Conservation (phyloP, 2,329 filamentous ascomycete species). For the Colletotrichum sp. region DNA sequence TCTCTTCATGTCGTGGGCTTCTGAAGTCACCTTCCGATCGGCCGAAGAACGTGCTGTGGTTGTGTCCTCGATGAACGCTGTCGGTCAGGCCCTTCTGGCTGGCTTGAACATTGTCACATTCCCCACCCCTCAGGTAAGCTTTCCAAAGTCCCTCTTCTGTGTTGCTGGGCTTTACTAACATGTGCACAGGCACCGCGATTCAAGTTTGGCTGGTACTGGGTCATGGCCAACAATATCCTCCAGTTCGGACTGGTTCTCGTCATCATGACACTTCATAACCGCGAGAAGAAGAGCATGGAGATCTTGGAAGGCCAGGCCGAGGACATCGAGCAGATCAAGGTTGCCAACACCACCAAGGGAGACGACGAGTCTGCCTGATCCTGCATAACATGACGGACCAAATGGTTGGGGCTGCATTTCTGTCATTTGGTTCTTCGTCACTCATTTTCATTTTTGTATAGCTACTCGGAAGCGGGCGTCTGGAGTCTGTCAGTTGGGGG, state of each 20-base stretch:
- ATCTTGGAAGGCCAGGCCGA: neutral
- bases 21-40: neutral
- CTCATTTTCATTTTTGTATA: neutral
- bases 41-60: conserved; percentile 1
- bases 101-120: neutral
- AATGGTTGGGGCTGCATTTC: neutral
- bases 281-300: conserved; percentile 5
- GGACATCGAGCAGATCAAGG: conserved; percentile 1
- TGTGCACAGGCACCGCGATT: neutral
- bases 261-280: conserved; percentile 12
- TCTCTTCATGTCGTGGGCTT: conserved; percentile 5
- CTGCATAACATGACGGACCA: neutral
- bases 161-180: neutral
- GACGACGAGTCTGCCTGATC: neutral
- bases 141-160: fast-evolving
- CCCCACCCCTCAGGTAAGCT: conserved; percentile 1
- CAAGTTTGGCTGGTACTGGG: conserved; percentile 8
- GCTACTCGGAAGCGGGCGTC: conserved; percentile 7
- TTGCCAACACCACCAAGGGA: neutral
- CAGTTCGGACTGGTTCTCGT: neutral
- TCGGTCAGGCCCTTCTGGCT: neutral
- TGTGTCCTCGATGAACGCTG: neutral
- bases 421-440: neutral
- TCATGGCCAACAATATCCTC: conserved; percentile 3
- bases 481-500: conserved; percentile 12